These are phyloP conservation scores for Boletellus sp. DNA, from an alignment of 768 basidiomycete genomes.

Conservation along the genomic window DNA sequence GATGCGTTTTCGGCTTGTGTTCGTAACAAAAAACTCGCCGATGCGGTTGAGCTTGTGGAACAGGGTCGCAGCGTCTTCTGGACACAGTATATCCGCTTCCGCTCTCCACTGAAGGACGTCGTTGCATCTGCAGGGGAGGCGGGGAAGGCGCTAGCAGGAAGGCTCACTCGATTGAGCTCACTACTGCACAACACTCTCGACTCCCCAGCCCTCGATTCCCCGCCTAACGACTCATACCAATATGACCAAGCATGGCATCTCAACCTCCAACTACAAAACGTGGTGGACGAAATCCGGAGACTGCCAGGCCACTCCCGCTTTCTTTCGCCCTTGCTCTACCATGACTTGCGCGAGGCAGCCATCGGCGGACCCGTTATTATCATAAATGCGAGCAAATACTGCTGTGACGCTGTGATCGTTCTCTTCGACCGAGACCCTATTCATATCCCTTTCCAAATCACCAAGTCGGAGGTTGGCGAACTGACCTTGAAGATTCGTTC, in stretches of 20 bases:
- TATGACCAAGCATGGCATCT: not conserved
- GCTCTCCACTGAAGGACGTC: not conserved
- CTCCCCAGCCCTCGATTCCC: not conserved
- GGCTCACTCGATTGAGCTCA: constrained; percentile 5
- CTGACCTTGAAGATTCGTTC: not conserved
- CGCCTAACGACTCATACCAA: not conserved
- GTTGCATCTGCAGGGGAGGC: not conserved
- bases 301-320: constrained; percentile 22
- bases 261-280: not conserved
- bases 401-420: constrained; percentile 35
- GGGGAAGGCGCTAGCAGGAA: not conserved
- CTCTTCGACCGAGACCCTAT: not conserved
- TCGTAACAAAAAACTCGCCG: not conserved
- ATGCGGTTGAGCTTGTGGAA: too few relatives aligned
- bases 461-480: not conserved
- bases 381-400: constrained; percentile 24
- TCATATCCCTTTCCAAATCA: constrained; percentile 1
- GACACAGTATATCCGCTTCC: constrained; percentile 9
- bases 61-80: too few relatives aligned
- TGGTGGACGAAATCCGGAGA: constrained; percentile 14
- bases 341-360: constrained; percentile 12
- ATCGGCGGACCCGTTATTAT: constrained; percentile 29
- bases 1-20: constrained; percentile 7
- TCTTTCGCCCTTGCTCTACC: constrained; percentile 17
- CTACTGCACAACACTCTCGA: not conserved